Evolutionary conservation across 139 green algal genomes (phyloP).

Genomic region (Yamagishiella unicocca): DNA sequence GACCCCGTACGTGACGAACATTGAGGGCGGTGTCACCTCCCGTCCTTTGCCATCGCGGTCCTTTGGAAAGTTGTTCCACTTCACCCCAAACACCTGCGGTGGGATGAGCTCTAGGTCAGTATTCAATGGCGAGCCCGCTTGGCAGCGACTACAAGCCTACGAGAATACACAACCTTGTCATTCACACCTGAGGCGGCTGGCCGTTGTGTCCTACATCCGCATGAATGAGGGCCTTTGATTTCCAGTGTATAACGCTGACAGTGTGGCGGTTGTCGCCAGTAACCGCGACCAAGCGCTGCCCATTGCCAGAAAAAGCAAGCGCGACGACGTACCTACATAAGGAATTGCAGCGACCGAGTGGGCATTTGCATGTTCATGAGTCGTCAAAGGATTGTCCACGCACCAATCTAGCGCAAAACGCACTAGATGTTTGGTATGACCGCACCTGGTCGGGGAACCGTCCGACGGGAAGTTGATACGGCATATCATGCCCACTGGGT

Average conservation of each 20-base stretch:
- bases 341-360: no score
- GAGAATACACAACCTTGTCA: no score
- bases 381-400: background rate
- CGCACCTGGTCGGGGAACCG: slow-evolving; percentile 41
- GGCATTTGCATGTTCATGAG: background rate
- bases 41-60: slow-evolving; percentile 38
- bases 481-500: slow-evolving; percentile 46
- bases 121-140: no score
- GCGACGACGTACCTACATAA: slow-evolving; percentile 59
- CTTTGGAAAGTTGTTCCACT: slow-evolving; percentile 70
- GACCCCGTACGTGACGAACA: slow-evolving; percentile 74
- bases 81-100: slow-evolving; percentile 75
- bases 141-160: no score
- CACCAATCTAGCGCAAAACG: no score
- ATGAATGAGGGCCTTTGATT: slow-evolving; percentile 59
- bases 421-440: no score
- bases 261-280: slow-evolving; percentile 81
- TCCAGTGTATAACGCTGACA: slow-evolving; percentile 74
- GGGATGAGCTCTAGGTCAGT: no score
- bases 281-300: slow-evolving; percentile 70
- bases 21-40: slow-evolving; percentile 36
- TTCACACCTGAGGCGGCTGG: slow-evolving; percentile 66
- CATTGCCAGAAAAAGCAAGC: slow-evolving; percentile 71
- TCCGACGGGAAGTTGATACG: slow-evolving; percentile 60
- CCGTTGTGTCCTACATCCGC: slow-evolving; percentile 68